phyloP scores from a whole-genome alignment of 179 eudicot species.

The Carnegiea gigantea region DNA sequence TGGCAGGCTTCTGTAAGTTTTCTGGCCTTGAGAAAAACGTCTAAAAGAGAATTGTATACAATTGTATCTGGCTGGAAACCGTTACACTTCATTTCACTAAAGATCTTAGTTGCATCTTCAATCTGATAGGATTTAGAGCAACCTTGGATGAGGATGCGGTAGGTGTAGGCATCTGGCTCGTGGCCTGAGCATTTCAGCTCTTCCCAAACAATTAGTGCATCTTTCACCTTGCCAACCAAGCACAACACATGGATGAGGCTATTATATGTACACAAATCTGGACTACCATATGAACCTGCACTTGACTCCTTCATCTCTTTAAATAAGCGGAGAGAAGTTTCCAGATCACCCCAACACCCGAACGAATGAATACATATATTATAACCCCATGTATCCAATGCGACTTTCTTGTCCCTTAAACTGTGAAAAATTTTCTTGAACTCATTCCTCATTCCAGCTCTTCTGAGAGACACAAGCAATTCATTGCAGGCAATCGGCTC shows the following conservation, averaged over 20 bases:
- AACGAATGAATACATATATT: slow-evolving; percentile 86
- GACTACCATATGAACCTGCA: slow-evolving; percentile 27
- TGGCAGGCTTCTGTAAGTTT: slow-evolving; percentile 72
- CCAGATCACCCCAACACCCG: slow-evolving; percentile 87
- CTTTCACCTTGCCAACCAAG: slow-evolving; percentile 63
- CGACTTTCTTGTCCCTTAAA: slow-evolving; percentile 47
- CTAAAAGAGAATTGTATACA: slow-evolving; percentile 73
- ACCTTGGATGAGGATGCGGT: slow-evolving; percentile 79
- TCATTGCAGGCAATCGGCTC: slow-evolving; percentile 74
- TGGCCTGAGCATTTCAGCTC: slow-evolving; percentile 85
- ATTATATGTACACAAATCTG: slow-evolving; percentile 84
- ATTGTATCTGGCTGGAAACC: slow-evolving; percentile 67
- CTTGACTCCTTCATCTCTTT: slow-evolving; percentile 69
- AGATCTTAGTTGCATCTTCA: slow-evolving; percentile 61
- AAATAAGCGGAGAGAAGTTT: slow-evolving; percentile 55
- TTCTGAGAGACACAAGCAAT: slow-evolving; percentile 71
- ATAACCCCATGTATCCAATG: slow-evolving; percentile 67
- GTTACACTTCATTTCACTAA: slow-evolving; percentile 73
- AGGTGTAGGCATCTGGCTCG: slow-evolving; percentile 82
- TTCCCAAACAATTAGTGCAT: slow-evolving; percentile 78
- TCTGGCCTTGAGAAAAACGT: slow-evolving; percentile 76
- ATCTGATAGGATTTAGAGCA: slow-evolving; percentile 70
- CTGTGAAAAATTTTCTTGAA: slow-evolving; percentile 46
- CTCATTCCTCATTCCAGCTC: slow-evolving; percentile 60
- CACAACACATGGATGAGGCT: slow-evolving; percentile 80